phyloP scores from a whole-genome alignment of 2,329 filamentous ascomycete genomes.

The Beauveria scarabaeidicola region DNA sequence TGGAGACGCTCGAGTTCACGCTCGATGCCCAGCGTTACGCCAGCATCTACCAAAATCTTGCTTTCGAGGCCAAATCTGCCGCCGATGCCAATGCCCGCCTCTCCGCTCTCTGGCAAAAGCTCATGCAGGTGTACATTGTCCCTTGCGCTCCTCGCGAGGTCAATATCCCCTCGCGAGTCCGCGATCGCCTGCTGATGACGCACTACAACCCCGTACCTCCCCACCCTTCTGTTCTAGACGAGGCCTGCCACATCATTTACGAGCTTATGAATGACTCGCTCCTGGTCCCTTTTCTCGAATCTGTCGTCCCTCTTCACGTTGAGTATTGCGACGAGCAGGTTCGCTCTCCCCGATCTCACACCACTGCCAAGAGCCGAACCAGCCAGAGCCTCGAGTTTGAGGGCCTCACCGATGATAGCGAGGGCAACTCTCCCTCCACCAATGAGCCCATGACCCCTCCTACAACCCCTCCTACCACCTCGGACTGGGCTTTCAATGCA shows the following conservation, averaged over 20 bases:
- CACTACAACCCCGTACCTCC: conserved; percentile 53
- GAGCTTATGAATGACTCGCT: conserved; percentile 98
- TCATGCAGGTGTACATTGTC: conserved; percentile 83
- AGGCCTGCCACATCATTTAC: conserved; percentile 80
- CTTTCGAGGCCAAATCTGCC: conserved; percentile 28
- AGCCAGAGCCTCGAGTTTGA: conserved; percentile 40
- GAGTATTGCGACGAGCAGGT: conserved; percentile 29
- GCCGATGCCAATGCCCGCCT: conserved; percentile 53
- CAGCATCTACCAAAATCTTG: conserved; percentile 42
- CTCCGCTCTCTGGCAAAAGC: conserved; percentile 73
- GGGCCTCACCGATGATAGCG: conserved; percentile 56
- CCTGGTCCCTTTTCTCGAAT: conserved; percentile 82
- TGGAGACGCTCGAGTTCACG: conserved; percentile 94
- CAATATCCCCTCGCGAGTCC: conserved; percentile 79
- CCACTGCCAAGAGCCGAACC: conserved; percentile 33
- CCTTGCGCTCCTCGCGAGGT: conserved; percentile 81
- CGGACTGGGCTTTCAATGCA: conserved; percentile 44
- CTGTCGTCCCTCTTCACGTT: conserved; percentile 32
- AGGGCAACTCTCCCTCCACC: conserved; percentile 45
- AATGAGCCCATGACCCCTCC: conserved; percentile 66
- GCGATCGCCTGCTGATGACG: conserved; percentile 65
- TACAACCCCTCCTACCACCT: conserved; percentile 56
- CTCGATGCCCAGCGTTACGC: conserved; percentile 86
- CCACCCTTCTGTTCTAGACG: conserved; percentile 65
- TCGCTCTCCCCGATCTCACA: conserved; percentile 39